These are phyloP conservation scores for Ceratocystis alfenasii DNA, from an alignment of 2,329 filamentous ascomycete genomes.

Conservation along the genomic window DNA sequence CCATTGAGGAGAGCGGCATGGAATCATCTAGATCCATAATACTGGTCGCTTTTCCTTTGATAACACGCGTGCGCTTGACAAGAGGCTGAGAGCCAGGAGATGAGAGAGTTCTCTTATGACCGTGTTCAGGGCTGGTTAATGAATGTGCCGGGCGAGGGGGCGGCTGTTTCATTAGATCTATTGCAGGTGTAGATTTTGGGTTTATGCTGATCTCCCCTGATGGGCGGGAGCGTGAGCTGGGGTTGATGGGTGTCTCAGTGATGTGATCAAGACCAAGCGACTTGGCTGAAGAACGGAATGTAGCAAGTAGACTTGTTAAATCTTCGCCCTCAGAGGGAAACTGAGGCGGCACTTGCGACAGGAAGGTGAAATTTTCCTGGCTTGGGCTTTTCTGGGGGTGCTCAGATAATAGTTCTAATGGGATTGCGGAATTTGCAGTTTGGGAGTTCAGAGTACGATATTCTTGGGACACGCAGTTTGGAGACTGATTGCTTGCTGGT, in stretches of 20 bases:
- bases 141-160: slow-evolving; percentile 12
- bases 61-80: slow-evolving; percentile 19
- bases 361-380: neutral
- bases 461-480: neutral
- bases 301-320: slow-evolving; percentile 7
- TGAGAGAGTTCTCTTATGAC: slow-evolving; percentile 20
- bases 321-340: neutral
- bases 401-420: neutral
- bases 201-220: neutral
- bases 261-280: slow-evolving; percentile 6
- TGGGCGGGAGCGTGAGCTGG: neutral
- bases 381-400: neutral
- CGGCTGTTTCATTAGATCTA: slow-evolving; percentile 15
- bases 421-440: neutral
- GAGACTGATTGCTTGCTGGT: neutral
- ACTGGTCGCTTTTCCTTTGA: slow-evolving; percentile 2
- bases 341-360: slow-evolving; percentile 15
- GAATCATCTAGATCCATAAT: slow-evolving; percentile 21
- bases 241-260: neutral
- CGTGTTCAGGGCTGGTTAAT: slow-evolving; percentile 11
- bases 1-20: slow-evolving; percentile 17
- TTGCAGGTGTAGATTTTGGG: neutral
- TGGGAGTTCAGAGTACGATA: neutral
- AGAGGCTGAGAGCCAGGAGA: slow-evolving; percentile 19
- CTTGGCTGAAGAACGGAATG: slow-evolving; percentile 8